phyloP scores from a whole-genome alignment of 2,329 filamentous ascomycete species.

The Fusarium heterosporum region DNA sequence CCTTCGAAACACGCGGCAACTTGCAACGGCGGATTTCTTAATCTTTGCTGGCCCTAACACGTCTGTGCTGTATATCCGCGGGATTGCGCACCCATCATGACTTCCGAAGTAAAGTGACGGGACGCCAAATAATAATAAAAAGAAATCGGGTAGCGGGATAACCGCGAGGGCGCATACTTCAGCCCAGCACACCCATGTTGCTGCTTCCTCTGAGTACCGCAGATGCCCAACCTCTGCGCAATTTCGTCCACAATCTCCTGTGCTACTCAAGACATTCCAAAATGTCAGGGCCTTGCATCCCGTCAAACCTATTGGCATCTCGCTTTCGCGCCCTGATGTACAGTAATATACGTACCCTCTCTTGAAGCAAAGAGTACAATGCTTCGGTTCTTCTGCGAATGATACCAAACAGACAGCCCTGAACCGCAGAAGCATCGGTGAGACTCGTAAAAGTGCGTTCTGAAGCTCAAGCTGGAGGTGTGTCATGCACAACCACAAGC shows the following conservation, averaged over 20 bases:
- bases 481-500: slow-evolving; percentile 83
- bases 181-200: slow-evolving; percentile 27
- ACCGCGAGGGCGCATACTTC: slow-evolving; percentile 34
- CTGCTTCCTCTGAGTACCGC: slow-evolving; percentile 5
- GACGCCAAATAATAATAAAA: slow-evolving; percentile 19
- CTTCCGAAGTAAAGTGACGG: slow-evolving; percentile 18
- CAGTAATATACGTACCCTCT: slow-evolving; percentile 22
- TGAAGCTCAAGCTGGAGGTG: slow-evolving; percentile 69
- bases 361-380: slow-evolving; percentile 9
- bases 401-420: slow-evolving; percentile 23
- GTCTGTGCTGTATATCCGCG: slow-evolving; percentile 27
- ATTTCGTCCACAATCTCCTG: slow-evolving; percentile 25
- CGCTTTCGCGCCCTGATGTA: slow-evolving; percentile 12
- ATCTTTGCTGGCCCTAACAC: slow-evolving; percentile 23
- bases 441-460: slow-evolving; percentile 32
- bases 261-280: slow-evolving; percentile 21
- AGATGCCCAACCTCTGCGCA: slow-evolving; percentile 13
- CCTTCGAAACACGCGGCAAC: slow-evolving; percentile 44
- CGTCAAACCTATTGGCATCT: slow-evolving; percentile 25
- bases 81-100: slow-evolving; percentile 20
- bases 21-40: slow-evolving; percentile 31
- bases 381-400: slow-evolving; percentile 19
- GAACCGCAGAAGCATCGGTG: slow-evolving; percentile 31
- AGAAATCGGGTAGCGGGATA: slow-evolving; percentile 28
- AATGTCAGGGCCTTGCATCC: slow-evolving; percentile 25